These are phyloP conservation scores for Ormosia emarginata DNA, from an alignment of 306 rosid genomes.

Conservation along the genomic window DNA sequence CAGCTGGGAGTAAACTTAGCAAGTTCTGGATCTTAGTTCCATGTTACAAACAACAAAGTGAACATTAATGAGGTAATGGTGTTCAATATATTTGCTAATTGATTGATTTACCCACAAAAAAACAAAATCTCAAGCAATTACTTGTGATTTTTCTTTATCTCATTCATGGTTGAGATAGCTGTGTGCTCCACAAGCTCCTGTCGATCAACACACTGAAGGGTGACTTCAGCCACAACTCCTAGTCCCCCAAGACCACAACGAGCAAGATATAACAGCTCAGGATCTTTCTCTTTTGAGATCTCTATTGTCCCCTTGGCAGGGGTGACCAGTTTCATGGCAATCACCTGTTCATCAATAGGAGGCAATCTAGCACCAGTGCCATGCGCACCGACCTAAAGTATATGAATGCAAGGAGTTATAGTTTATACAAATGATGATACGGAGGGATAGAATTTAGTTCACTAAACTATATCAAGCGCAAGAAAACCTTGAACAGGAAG, in stretches of 20 bases:
- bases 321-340: conserved; percentile 85
- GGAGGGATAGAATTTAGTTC: background rate
- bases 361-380: conserved; percentile 96
- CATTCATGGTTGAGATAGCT: conserved; percentile 62
- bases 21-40: background rate
- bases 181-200: conserved; percentile 98
- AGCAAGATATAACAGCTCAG: conserved; percentile 89
- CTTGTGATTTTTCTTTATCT: conserved; percentile 95
- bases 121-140: conserved; percentile 28
- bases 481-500: background rate
- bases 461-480: background rate
- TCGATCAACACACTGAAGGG: conserved; percentile 95
- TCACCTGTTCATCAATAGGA: conserved; percentile 94
- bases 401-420: background rate
- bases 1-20: background rate
- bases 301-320: conserved; percentile 95
- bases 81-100: background rate
- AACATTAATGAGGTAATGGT: background rate
- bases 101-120: background rate
- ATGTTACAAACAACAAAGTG: background rate
- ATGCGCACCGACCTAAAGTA: conserved; percentile 91
- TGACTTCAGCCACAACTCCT: conserved; percentile 98
- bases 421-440: background rate
- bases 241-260: conserved; percentile 98
- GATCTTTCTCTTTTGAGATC: conserved; percentile 78